Conservation (phyloP, 208 protist genomes). For the Trypanosoma brucei region DNA sequence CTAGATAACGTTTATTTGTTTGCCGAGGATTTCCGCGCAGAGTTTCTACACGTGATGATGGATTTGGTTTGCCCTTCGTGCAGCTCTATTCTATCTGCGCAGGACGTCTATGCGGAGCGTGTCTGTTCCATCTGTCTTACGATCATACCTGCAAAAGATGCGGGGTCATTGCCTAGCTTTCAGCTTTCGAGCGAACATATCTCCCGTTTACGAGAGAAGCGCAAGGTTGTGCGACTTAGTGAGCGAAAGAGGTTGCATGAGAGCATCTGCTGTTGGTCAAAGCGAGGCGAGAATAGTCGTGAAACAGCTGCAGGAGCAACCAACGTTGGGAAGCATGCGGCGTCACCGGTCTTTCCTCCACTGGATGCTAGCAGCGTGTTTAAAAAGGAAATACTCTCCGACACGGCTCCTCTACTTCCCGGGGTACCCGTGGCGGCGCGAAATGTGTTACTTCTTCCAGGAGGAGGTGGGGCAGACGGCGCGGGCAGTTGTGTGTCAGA, state of each 20-base stretch:
- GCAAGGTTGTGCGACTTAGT: slow-evolving; percentile 30
- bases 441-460: slow-evolving; percentile 25
- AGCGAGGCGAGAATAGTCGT: not conserved
- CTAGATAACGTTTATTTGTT: slow-evolving; percentile 74
- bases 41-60: slow-evolving; percentile 65
- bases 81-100: slow-evolving; percentile 42
- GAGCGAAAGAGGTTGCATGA: slow-evolving; percentile 34
- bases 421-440: slow-evolving; percentile 21
- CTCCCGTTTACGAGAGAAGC: slow-evolving; percentile 39
- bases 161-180: slow-evolving; percentile 52
- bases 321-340: not conserved
- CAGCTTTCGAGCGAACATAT: slow-evolving; percentile 66
- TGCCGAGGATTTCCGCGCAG: slow-evolving; percentile 45
- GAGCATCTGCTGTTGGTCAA: slow-evolving; percentile 33
- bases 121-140: slow-evolving; percentile 63
- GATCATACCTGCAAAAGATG: slow-evolving; percentile 52
- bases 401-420: slow-evolving; percentile 27
- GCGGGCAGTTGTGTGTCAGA: not conserved
- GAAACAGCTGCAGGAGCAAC: not conserved
- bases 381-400: slow-evolving; percentile 18
- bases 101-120: slow-evolving; percentile 62
- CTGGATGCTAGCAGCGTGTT: slow-evolving; percentile 16
- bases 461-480: not conserved
- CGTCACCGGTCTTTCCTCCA: slow-evolving; percentile 1
- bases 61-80: slow-evolving; percentile 77